phyloP scores from a whole-genome alignment of 495 filamentous ascomycete genomes.

The Trichocladium uniseriatum region DNA sequence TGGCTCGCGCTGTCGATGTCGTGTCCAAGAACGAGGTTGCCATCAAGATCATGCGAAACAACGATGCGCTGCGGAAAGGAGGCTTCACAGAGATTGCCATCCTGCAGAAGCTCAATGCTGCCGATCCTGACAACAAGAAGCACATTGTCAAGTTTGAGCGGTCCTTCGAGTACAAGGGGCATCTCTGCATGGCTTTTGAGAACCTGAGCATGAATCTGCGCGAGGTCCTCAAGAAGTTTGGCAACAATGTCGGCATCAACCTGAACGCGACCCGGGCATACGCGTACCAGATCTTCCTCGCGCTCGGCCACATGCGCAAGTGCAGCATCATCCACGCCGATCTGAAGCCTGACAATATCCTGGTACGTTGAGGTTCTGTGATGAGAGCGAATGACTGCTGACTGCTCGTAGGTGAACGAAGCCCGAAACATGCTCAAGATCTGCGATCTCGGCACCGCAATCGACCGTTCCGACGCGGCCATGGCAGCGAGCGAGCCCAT shows the following conservation, averaged over 20 bases:
- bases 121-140: constrained; percentile 85
- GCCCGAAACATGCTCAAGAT: constrained; percentile 79
- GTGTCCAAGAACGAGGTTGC: constrained; percentile 64
- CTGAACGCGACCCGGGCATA: constrained; percentile 77
- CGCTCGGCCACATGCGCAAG: constrained; percentile 73
- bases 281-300: constrained; percentile 89
- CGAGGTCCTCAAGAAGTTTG: constrained; percentile 93
- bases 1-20: constrained; percentile 82
- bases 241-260: constrained; percentile 86
- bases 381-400: constrained; percentile 1
- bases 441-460: constrained; percentile 91
- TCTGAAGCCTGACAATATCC: constrained; percentile 93
- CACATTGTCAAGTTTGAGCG: constrained; percentile 82
- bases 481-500: constrained; percentile 69
- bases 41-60: constrained; percentile 91
- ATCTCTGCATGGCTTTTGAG: constrained; percentile 95
- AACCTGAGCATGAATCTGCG: constrained; percentile 88
- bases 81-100: constrained; percentile 94
- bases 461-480: constrained; percentile 65
- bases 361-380: constrained; percentile 38
- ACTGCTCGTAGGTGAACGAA: constrained; percentile 56
- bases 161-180: constrained; percentile 85
- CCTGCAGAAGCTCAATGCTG: constrained; percentile 67
- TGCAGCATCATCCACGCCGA: constrained; percentile 93
- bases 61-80: constrained; percentile 85